Evolutionary conservation across 2,329 filamentous ascomycete species (phyloP).

Genomic region (Cercospora sp.): DNA sequence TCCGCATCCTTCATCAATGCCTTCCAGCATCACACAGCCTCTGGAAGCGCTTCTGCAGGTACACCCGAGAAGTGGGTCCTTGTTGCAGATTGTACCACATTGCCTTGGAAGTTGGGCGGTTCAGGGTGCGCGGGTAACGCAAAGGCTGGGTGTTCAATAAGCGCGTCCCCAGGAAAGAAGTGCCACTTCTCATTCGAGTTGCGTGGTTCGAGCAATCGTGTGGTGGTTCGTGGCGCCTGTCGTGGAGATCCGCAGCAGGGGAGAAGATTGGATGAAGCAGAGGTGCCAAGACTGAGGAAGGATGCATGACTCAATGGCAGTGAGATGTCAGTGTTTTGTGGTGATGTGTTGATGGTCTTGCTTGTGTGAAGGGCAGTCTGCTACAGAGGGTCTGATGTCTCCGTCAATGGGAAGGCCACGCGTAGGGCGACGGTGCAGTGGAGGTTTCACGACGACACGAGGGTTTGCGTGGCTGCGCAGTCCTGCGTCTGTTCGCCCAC

Average conservation of each 20-base stretch:
- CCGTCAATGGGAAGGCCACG: background rate
- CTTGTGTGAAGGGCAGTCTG: background rate
- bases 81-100: background rate
- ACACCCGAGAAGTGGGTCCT: background rate
- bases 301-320: background rate
- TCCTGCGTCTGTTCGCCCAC: background rate
- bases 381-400: background rate
- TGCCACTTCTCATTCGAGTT: background rate
- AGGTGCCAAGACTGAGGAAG: background rate
- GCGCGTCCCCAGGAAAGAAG: background rate
- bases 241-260: background rate
- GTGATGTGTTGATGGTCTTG: background rate
- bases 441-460: slow-evolving; percentile 16
- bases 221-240: slow-evolving; percentile 1
- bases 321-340: background rate
- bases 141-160: background rate
- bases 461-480: slow-evolving; percentile 13
- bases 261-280: background rate
- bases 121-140: background rate
- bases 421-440: background rate
- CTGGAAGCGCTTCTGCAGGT: background rate
- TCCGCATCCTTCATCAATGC: background rate
- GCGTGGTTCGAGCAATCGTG: background rate
- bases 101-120: background rate
- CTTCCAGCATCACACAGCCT: background rate